Evolutionary conservation across 2,329 filamentous ascomycete genomes (phyloP).

Genomic region (Aspergillus pseudonomiae): DNA sequence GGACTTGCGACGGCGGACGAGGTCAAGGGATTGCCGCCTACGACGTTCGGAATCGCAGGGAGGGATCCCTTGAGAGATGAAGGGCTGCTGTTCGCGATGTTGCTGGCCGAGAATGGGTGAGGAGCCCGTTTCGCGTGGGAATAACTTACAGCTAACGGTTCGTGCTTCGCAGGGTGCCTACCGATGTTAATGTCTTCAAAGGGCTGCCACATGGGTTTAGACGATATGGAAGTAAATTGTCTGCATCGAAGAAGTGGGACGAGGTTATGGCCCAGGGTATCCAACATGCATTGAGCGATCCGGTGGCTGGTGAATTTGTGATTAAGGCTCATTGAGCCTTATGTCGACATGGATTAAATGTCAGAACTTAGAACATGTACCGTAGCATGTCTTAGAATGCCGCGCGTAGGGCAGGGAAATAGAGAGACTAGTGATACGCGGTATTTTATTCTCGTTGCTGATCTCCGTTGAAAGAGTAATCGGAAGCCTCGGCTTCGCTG

Average conservation of each 20-base stretch:
- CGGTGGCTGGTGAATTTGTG: slow-evolving; percentile 11
- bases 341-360: not conserved
- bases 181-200: slow-evolving; percentile 52
- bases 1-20: slow-evolving; percentile 35
- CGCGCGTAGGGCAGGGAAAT: not conserved
- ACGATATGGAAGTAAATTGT: slow-evolving; percentile 29
- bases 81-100: slow-evolving; percentile 50
- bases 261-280: slow-evolving; percentile 33
- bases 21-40: slow-evolving; percentile 48
- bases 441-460: not conserved
- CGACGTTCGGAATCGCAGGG: slow-evolving; percentile 51
- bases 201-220: slow-evolving; percentile 59
- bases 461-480: not conserved
- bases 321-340: slow-evolving; percentile 1
- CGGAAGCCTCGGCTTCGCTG: slow-evolving; percentile 1
- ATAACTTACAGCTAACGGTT: not conserved
- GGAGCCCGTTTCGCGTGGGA: slow-evolving; percentile 10
- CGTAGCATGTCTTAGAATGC: not conserved
- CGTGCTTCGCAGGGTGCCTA: slow-evolving; percentile 47
- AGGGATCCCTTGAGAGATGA: slow-evolving; percentile 55
- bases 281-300: slow-evolving; percentile 29
- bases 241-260: slow-evolving; percentile 34
- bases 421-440: not conserved
- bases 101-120: slow-evolving; percentile 49
- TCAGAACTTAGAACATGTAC: not conserved